Evolutionary conservation across 345 rosid genomes (phyloP), one percentile per base, ranked within the genome.

Genomic region (Linum lewisii): DNA sequence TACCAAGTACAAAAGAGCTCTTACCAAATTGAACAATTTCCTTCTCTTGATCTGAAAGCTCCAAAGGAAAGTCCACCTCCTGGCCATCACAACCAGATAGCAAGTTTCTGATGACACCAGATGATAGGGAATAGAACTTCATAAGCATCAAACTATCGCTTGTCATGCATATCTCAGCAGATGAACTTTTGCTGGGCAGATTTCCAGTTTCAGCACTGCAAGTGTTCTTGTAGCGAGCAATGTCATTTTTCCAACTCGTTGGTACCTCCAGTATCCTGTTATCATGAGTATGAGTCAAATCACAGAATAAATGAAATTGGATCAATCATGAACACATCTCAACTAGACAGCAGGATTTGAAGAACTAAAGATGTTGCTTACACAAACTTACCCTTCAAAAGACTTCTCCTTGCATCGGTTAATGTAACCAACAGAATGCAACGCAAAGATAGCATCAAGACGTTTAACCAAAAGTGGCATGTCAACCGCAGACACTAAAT

Each of bases 121-220:
- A 60, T 10, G 63, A 60, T 26, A 60, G 22, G 36, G 54, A 21
- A 26, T 60, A 60, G 63, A 60, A 60, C 25, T 60, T 60, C 63
- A 60, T 60, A 18, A 60, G 34, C 32, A 47, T 16, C 20, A 60
- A 60, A 23, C 54, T 45, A 18, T 49, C 63, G 45, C 37, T 60
- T n/a, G 44, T 29, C n/a, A 24, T 60, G 23, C 26, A 60, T 19
- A n/a, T 23, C 3, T 24, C 22, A 47, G 18, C 5, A 44, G 15
- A 42, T 6, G 53, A 32, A 44, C 7, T 52, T 10, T 3, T 26
- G 3, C 9, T 13, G 16, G 24, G 14, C 38, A 2, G 5, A 47
- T 6, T 23, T 11, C 21, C 63, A 16, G 16, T 25, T 24, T 44
- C 53, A 25, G 3, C 14, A 26, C 45, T 24, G 21, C 20, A 11